phyloP scores from a whole-genome alignment of 2,329 filamentous ascomycete genomes.

The Dothidotthia symphoricarpi region DNA sequence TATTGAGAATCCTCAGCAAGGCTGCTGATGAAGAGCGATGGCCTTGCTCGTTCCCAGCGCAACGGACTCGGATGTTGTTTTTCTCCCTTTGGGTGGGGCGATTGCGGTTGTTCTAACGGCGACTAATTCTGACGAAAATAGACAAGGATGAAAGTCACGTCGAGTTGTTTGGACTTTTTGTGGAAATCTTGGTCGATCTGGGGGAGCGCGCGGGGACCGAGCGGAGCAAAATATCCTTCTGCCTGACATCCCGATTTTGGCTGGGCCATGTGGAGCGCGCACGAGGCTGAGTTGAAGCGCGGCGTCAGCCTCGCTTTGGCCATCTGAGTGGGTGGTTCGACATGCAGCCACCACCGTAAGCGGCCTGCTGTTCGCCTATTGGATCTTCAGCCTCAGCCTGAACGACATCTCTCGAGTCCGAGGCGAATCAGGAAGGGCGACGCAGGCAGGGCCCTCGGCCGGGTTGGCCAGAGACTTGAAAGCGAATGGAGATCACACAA shows the following conservation, averaged over 20 bases:
- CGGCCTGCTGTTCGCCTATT: slow-evolving; percentile 37
- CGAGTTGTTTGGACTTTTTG: slow-evolving; percentile 21
- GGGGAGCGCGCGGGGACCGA: slow-evolving; percentile 30
- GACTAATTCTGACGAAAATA: slow-evolving; percentile 25
- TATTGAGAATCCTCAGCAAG: slow-evolving; percentile 9
- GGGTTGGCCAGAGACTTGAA: slow-evolving; percentile 31
- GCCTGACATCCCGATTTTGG: slow-evolving; percentile 39
- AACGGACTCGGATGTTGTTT: slow-evolving; percentile 20
- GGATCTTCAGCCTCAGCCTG: slow-evolving; percentile 34
- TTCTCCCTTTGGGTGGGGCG: slow-evolving; percentile 33
- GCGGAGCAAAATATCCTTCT: slow-evolving; percentile 33
- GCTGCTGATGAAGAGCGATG: slow-evolving; percentile 11
- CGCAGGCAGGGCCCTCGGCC: slow-evolving; percentile 24
- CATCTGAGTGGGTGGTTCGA: slow-evolving; percentile 38
- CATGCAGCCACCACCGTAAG: slow-evolving; percentile 39
- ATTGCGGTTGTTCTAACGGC: slow-evolving; percentile 26
- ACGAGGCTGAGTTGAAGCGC: slow-evolving; percentile 39
- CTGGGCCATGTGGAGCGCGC: slow-evolving; percentile 29
- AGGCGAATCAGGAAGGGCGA: slow-evolving; percentile 30
- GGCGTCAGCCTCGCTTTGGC: slow-evolving; percentile 42
- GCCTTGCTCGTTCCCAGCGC: slow-evolving; percentile 11
- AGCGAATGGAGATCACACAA: slow-evolving; percentile 28
- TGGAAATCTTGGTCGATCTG: slow-evolving; percentile 27
- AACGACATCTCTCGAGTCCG: slow-evolving; percentile 19
- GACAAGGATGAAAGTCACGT: slow-evolving; percentile 14